Evolutionary conservation across 2,329 filamentous ascomycete species (phyloP).

Genomic region (Stachybotrys echinatus): DNA sequence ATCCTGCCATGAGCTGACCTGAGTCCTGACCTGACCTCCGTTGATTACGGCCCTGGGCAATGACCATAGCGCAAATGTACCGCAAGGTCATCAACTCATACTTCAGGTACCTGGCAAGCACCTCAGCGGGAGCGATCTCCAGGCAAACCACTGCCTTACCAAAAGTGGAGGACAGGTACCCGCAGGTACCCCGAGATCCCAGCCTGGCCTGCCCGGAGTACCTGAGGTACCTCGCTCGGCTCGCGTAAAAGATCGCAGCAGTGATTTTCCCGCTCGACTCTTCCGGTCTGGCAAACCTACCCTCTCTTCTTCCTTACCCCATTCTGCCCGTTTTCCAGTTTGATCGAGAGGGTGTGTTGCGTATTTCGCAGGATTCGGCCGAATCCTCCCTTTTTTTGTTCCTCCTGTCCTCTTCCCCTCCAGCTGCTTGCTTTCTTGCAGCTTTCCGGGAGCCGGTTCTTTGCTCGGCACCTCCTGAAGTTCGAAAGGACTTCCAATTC

Average conservation of each 20-base stretch:
- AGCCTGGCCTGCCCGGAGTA: background rate
- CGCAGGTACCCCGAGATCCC: background rate
- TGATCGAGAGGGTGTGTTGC: conserved; percentile 3
- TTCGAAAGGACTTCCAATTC: conserved; percentile 9
- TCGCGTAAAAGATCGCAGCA: background rate
- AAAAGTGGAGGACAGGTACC: background rate
- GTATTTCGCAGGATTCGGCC: background rate
- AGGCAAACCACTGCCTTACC: too few relatives aligned
- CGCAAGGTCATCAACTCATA: too few relatives aligned
- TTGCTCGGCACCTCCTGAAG: conserved; percentile 21
- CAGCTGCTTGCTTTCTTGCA: background rate
- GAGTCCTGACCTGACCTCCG: too few relatives aligned
- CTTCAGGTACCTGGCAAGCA: background rate
- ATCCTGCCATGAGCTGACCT: too few relatives aligned
- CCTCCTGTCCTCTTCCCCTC: background rate
- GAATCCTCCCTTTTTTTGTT: background rate
- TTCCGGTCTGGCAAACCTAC: background rate
- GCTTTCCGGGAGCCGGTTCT: conserved; percentile 4
- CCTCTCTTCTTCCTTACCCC: conserved; percentile 2
- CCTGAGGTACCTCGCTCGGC: too few relatives aligned
- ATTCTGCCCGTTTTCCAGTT: background rate
- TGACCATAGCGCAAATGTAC: too few relatives aligned
- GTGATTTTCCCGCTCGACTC: background rate
- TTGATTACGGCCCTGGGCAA: too few relatives aligned
- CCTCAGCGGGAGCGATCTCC: too few relatives aligned